Evolutionary conservation across 805 yeast species (phyloP), one percentile per base, ranked within the genome.

Genomic region (Starmerella stellata): DNA sequence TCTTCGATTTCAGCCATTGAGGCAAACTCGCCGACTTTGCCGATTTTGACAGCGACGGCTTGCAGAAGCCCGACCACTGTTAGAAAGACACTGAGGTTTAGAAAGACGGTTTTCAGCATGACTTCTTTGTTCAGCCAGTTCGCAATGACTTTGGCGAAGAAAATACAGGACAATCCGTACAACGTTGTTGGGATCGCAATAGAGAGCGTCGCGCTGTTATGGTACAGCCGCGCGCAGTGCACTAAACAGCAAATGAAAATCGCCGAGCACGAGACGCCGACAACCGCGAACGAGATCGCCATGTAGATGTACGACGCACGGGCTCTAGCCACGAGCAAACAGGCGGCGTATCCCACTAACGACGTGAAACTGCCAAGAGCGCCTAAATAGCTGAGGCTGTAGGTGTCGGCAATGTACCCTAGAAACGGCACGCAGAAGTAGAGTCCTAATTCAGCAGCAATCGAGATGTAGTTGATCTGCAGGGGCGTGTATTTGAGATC

Each of bases 171-270:
- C 23, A 82, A 52, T 1, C 96, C 98, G 56, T 78, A 85, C 45
- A 77, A 77, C 1, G 93, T 71, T 2, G 87, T 85, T 0, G 98
- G 98, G 34, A 78, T 67, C 38, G 92, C 77, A 33, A 87, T 81
- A 24, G 93, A 78, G 39, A 87, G 57, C 2, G 93, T 77, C 42
- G 81, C 79, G 35, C 66, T 65, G 30, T 70, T 62, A 0, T 93
- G 92, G 52, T 73, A 79, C n/a, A 83, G 69, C 50, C 78, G 74
- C 2, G 95, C 92, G 59, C 94, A 81, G 1, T 92, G 78, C n/a
- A 53, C 53, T n/a, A 56, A 38, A 3, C 58, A 51, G 8, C 55
- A 45, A 23, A 62, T 50, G 39, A 57, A 63, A 33, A 58, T 46
- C 15, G 62, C 53, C 1, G 64, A 55, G 8, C 65, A 58, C 21